Base-by-base conservation (phyloP, 225 moss, liverwort and hornwort species). In the Ulota crispa region DNA sequence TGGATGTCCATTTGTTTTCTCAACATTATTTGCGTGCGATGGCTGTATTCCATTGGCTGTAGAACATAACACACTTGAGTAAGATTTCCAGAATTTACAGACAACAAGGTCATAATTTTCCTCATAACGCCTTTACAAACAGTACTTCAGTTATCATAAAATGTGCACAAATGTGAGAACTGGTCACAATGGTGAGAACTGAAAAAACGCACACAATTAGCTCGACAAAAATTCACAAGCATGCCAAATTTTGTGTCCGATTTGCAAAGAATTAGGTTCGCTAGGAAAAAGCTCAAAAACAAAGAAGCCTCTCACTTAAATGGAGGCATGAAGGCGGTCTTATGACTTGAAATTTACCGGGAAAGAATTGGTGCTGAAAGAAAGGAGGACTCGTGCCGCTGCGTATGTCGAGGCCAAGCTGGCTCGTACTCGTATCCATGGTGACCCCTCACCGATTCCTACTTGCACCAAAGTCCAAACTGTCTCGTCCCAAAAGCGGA, bases 321-420 rank as follows among this genome's bases (percentile, higher is more conserved):
- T 41, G 24, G 30, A 62, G 15, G 52, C 64, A 47, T 39, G 21
- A n/a, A 15, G 60, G 59, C 30, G 52, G 18, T 42, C 47, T 56
- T 71, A 11, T 37, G 67, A 50, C 52, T 67, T 20, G 41, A 77
- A 26, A 87, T 85, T 85, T 70, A 83, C 89, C 92, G 68, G 92
- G 91, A 78, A 93, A 95, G 81, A 93, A 95, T 82, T 95, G 91
- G 76, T 92, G 92, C 45, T 89, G 87, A 41, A 80, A 81, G 82
- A 84, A 92, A 47, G 92, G 89, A 74, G 93, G 92, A 69, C 79
- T 95, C 65, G 63, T 87, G 72, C 80, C 82, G 55, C 82, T 77
- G 67, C 73, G 73, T 70, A 76, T 60, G 63, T 87, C 80, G 61
- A 86, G 73, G 27, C 86, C 86, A 84, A 77, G 45, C 24, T 80